These are phyloP conservation scores for Candida anglica DNA, from an alignment of 805 yeast genomes.

Conservation along the genomic window DNA sequence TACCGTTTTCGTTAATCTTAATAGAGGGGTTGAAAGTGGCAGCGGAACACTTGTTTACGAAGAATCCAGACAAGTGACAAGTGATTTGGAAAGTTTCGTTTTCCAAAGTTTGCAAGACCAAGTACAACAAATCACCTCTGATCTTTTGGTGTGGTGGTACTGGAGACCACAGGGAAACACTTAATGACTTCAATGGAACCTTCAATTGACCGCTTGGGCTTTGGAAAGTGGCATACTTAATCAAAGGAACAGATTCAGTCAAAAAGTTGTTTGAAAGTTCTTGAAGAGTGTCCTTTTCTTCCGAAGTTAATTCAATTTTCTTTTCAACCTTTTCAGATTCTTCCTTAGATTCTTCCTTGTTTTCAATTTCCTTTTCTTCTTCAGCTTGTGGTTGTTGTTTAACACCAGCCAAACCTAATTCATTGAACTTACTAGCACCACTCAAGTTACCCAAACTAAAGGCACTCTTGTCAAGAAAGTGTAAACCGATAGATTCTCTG, in stretches of 20 bases:
- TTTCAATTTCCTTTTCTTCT: constrained; percentile 14
- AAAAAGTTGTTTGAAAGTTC: constrained; percentile 7
- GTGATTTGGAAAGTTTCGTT: constrained; percentile 77
- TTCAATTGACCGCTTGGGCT: constrained; percentile 22
- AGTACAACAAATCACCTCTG: constrained; percentile 77
- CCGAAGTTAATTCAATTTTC: constrained; percentile 17
- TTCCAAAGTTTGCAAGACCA: constrained; percentile 74
- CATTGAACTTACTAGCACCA: constrained; percentile 49
- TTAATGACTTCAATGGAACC: constrained; percentile 53
- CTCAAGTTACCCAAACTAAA: constrained; percentile 37
- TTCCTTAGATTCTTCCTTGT: constrained; percentile 7
- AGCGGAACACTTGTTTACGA: constrained; percentile 63
- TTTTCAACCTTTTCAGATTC: constrained; percentile 6
- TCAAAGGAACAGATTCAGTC: constrained; percentile 9
- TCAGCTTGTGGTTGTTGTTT: constrained; percentile 11
- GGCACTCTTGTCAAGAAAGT: constrained; percentile 40
- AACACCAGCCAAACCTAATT: constrained; percentile 35
- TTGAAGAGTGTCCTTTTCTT: constrained; percentile 21
- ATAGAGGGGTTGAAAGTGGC: constrained; percentile 67
- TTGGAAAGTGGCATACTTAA: constrained; percentile 24
- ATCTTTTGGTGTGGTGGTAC: constrained; percentile 59
- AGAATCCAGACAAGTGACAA: constrained; percentile 76
- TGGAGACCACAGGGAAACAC: constrained; percentile 82
- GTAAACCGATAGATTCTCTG: constrained; percentile 58
- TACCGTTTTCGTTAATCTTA: constrained; percentile 35